Evolutionary conservation across 2,329 filamentous ascomycete species (phyloP), one percentile per base, ranked within the genome.

Genomic region (Claviceps capensis): DNA sequence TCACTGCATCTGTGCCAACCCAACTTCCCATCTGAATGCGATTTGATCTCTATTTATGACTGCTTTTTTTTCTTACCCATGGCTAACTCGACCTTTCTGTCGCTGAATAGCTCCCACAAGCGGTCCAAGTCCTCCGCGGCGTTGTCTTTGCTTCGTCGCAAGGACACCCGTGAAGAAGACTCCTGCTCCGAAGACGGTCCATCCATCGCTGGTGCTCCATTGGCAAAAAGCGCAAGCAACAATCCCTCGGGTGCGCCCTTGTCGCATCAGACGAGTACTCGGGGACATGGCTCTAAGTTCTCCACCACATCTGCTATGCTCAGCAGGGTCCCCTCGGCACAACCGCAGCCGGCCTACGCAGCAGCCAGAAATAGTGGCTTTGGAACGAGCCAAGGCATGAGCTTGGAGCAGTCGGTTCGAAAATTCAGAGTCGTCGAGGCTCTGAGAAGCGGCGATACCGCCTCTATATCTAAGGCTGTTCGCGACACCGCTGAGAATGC

Each of bases 381-480:
- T 50, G 55, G 62, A 56, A 60, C 61, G 42, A 72, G 74, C 49
- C 78, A 73, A 61, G 69, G 66, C 26, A 68, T 63, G 38, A 82
- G 81, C 23, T 86, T 98, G 53, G 90, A 98, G 65, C 89, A 95
- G 67, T 96, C 91, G 0, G 88, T 98, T 50, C 82, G 86, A 63
- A 90, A 95, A 58, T 98, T 98, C 68, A 83, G 90, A 58, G 81
- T 96, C 47, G 95, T 97, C 63, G 93, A 97, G 70, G 86, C 90
- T 43, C 73, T 98, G 57, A 81, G 91, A 58, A 93, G 81, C 65
- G 93, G 93, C 51, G 91, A 98, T 65, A 95, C 88, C 0, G 84
- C 83, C 14, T 87, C 86, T 40, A 96, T 98, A 60, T 88, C 87
- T 34, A 91, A 85, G 65, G 86, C 86, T 1, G 86, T 96, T 58